These are phyloP conservation scores for Hypoxylon sp. DNA, from an alignment of 2,329 filamentous ascomycete genomes.

Conservation along the genomic window DNA sequence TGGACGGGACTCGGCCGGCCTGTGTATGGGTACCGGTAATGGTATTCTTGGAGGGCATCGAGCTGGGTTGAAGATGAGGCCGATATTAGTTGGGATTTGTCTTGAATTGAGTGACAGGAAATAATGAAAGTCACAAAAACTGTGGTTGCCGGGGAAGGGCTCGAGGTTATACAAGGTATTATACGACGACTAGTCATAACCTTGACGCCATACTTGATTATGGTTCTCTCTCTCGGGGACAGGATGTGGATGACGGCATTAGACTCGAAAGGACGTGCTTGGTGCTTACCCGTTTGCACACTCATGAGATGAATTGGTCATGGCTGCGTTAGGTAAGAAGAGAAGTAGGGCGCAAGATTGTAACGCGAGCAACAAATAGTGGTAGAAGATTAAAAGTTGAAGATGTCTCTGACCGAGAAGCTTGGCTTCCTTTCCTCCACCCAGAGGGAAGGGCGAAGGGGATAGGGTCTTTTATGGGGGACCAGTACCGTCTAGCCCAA, in stretches of 20 bases:
- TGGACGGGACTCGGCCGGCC: not conserved
- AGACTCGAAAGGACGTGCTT: not conserved
- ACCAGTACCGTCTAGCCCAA: not conserved
- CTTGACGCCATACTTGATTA: not conserved
- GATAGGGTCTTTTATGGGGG: not conserved
- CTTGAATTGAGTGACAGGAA: not conserved
- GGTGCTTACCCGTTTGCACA: slow-evolving; percentile 15
- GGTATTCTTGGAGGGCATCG: not conserved
- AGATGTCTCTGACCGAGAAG: not conserved
- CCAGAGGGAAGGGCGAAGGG: not conserved
- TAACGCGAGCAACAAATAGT: not conserved
- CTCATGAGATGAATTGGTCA: slow-evolving; percentile 2
- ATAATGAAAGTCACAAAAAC: not conserved
- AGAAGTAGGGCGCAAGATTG: not conserved
- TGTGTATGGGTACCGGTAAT: not conserved
- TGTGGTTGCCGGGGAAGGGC: not conserved
- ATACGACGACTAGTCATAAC: not conserved
- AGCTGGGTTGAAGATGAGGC: not conserved
- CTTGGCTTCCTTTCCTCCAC: not conserved
- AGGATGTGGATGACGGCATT: not conserved
- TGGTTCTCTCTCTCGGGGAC: not conserved
- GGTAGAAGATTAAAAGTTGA: not conserved
- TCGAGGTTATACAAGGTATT: not conserved
- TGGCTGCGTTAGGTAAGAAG: not conserved
- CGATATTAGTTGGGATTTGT: not conserved